Base-by-base conservation (phyloP, 805 yeast species). In the Yamadazyma paraphyllophila region DNA sequence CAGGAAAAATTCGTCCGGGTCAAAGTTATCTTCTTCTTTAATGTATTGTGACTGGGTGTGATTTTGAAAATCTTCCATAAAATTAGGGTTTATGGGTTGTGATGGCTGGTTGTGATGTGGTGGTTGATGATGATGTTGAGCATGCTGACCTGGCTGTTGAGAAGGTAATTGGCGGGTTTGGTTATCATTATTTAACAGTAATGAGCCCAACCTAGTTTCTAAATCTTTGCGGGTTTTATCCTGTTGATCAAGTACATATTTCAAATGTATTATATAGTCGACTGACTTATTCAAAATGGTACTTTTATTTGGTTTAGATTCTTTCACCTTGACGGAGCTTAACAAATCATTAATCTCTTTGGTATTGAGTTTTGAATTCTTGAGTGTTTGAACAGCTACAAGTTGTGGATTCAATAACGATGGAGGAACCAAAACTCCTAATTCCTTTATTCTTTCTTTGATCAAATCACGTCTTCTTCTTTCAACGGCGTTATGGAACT, bases 401-500 rank as follows among this genome's bases (percentile, higher is more conserved):
- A 66, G 55, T 43, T 65, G 74, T 2, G 77, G 76, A 45, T 77
- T 73, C 17, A 86, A 63, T 49, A 87, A 61, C 2, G 85, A 73
- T 1, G 89, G 92, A 1, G 97, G 97, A 1, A 91, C 86, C 40
- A 91, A 71, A 17, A 77, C 66, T 1, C 96, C 92, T 56, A 91
- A 70, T 55, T 88, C 96, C 60, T 85, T 85, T 50, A 91, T 90
- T 56, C 88, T 82, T 58, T 87, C 95, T 61, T 91, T 90, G 58
- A 91, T 91, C 55, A 88, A 73, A 62, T 92, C 98, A 51, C 98
- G 76, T 59, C 98, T 77, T 55, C 96, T 76, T 56, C 97, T 77
- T 64, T 91, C 98, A 4, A 91, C 97, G 1, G 96, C 96, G 60
- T 91, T 91, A 63, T 91, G 98, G 50, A 89, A 83, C 60, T 90